phyloP scores from a whole-genome alignment of 306 rosid species.

The Cucurbita moschata region DNA sequence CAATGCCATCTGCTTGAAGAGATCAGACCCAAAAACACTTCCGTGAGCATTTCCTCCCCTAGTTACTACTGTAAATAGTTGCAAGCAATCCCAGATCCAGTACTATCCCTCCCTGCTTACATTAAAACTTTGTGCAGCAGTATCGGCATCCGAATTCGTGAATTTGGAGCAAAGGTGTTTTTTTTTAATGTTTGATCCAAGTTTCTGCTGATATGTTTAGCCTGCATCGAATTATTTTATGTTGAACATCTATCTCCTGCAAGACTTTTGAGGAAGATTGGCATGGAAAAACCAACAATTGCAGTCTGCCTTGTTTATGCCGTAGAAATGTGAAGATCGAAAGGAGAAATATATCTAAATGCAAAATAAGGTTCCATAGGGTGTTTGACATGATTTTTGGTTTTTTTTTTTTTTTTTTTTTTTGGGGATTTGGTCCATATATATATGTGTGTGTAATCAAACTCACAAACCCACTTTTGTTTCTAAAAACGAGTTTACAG shows the following conservation, averaged over 20 bases:
- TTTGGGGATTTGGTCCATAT: too few relatives aligned
- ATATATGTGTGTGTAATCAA: too few relatives aligned
- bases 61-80: constrained; percentile 4
- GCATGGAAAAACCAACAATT: background rate
- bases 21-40: background rate
- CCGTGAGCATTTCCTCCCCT: background rate
- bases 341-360: background rate
- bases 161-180: constrained; percentile 5
- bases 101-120: constrained; percentile 1
- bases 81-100: background rate
- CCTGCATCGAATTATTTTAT: background rate
- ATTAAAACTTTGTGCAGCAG: background rate
- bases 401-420: too few relatives aligned
- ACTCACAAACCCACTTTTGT: too few relatives aligned
- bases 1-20: constrained; percentile 52
- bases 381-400: too few relatives aligned
- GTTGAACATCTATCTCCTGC: background rate
- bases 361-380: background rate
- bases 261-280: background rate
- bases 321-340: background rate
- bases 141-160: background rate
- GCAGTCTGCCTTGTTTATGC: background rate
- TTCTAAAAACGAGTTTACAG: too few relatives aligned
- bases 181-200: constrained; percentile 5
- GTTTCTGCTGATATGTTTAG: background rate